Evolutionary conservation across 2,329 filamentous ascomycete species (phyloP).

Genomic region (Hyphodiscus sp.): DNA sequence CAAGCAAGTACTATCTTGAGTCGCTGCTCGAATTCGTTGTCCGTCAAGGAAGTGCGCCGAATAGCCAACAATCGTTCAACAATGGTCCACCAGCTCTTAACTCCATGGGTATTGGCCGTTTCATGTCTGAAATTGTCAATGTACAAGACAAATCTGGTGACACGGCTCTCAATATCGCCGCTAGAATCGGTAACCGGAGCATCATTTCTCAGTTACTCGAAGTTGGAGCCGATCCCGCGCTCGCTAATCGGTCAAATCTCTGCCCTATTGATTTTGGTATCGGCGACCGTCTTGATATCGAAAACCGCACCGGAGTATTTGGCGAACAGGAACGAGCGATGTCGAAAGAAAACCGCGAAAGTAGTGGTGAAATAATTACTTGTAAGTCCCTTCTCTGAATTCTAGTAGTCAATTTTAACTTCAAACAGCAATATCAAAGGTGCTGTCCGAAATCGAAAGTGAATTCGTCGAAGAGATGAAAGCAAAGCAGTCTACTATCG

Average conservation of each 20-base stretch:
- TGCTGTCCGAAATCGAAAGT: constrained; percentile 70
- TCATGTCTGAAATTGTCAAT: constrained; percentile 97
- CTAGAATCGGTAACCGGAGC: constrained; percentile 84
- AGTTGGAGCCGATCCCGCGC: constrained; percentile 87
- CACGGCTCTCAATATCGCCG: constrained; percentile 89
- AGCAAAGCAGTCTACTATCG: constrained; percentile 76
- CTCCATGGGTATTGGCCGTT: constrained; percentile 75
- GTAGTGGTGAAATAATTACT: constrained; percentile 70
- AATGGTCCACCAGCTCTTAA: constrained; percentile 20
- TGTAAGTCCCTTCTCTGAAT: constrained; percentile 48
- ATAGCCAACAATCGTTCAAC: constrained; percentile 38
- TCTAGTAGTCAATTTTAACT: constrained; percentile 26
- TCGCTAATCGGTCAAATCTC: constrained; percentile 83
- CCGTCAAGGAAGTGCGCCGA: constrained; percentile 65
- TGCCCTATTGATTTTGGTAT: constrained; percentile 93
- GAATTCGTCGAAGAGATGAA: constrained; percentile 77
- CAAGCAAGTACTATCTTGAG: constrained; percentile 93
- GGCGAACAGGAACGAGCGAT: constrained; percentile 39
- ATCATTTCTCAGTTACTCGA: constrained; percentile 97
- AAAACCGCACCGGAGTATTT: constrained; percentile 38
- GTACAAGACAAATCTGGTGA: constrained; percentile 90
- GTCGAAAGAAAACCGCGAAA: constrained; percentile 57
- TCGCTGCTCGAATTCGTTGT: constrained; percentile 92
- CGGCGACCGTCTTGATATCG: constrained; percentile 51
- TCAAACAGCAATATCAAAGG: constrained; percentile 66